Conservation (phyloP, 2,329 filamentous ascomycete genomes). For the Botrytis hyacinthi region DNA sequence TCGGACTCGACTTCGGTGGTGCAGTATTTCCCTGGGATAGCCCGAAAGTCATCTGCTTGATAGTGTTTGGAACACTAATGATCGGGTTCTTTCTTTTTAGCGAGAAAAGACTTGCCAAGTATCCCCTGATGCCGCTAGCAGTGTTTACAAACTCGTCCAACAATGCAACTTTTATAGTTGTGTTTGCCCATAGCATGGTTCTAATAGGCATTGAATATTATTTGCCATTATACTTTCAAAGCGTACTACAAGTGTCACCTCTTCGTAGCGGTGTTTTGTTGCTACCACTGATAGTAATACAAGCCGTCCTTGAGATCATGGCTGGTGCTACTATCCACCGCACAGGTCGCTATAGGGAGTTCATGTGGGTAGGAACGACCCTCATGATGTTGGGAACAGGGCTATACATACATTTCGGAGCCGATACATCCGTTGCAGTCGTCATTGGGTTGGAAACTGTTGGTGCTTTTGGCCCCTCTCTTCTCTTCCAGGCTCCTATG, state of each 20-base stretch:
- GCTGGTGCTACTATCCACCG: conserved; percentile 65
- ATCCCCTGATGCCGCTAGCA: conserved; percentile 72
- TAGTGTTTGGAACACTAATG: conserved; percentile 63
- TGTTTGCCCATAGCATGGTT: conserved; percentile 49
- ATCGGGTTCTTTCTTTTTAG: conserved; percentile 61
- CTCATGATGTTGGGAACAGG: conserved; percentile 47
- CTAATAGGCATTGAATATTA: conserved; percentile 50
- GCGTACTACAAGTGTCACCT: conserved; percentile 65
- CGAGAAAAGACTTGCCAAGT: conserved; percentile 69
- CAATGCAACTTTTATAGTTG: conserved; percentile 37
- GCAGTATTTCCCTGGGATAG: conserved; percentile 69
- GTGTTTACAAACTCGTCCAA: conserved; percentile 66
- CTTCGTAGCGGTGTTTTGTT: conserved; percentile 73
- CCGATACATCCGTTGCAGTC: conserved; percentile 40
- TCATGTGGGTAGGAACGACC: conserved; percentile 46
- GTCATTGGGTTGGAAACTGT: conserved; percentile 51
- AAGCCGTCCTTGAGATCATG: conserved; percentile 58
- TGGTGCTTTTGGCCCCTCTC: conserved; percentile 49
- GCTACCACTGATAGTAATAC: conserved; percentile 63
- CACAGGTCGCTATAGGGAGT: conserved; percentile 49
- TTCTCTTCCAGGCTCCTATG: conserved; percentile 54
- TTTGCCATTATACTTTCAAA: conserved; percentile 71
- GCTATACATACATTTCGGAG: conserved; percentile 43
- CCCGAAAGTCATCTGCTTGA: conserved; percentile 70
- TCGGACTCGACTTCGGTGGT: conserved; percentile 81